phyloP scores from a whole-genome alignment of 495 filamentous ascomycete species.

The Thermothielavioides terrestris region DNA sequence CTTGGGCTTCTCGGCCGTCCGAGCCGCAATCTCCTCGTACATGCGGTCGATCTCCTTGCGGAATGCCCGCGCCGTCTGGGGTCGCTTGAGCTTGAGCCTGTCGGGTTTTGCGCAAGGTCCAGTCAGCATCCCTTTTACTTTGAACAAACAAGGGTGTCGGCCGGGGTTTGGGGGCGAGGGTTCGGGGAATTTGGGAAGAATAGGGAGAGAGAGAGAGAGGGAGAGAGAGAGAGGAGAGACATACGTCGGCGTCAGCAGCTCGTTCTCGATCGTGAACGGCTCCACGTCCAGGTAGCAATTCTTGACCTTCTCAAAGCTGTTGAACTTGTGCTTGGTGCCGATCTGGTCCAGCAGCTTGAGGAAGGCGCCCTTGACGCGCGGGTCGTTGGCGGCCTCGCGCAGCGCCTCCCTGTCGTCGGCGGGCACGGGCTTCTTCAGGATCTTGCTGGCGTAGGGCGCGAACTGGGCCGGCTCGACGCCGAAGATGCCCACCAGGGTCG shows the following conservation, averaged over 20 bases:
- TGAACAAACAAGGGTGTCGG: too few relatives aligned
- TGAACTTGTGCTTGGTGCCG: conserved; percentile 77
- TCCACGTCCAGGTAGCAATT: conserved; percentile 71
- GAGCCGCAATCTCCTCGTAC: conserved; percentile 57
- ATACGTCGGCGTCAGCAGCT: conserved; percentile 92
- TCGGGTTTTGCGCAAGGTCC: background rate
- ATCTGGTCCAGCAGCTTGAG: conserved; percentile 73
- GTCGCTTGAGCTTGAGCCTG: conserved; percentile 91
- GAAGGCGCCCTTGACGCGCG: conserved; percentile 62
- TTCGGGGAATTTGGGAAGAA: too few relatives aligned
- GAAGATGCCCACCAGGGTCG: conserved; percentile 77
- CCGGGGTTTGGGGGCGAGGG: too few relatives aligned
- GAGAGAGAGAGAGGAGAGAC: conserved; percentile 31
- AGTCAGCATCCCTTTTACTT: background rate
- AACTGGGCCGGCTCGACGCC: conserved; percentile 77
- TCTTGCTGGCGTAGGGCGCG: conserved; percentile 64
- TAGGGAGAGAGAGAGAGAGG: background rate
- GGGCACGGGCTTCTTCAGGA: conserved; percentile 58
- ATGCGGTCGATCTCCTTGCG: conserved; percentile 65
- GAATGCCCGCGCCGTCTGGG: conserved; percentile 73
- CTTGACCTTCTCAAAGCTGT: conserved; percentile 76
- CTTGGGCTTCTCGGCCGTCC: conserved; percentile 31
- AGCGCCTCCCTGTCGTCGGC: conserved; percentile 57
- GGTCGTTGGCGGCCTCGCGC: conserved; percentile 54
- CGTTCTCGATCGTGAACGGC: conserved; percentile 90